Base-by-base conservation (phyloP, 495 filamentous ascomycete genomes). In the Chaetomium tenue region DNA sequence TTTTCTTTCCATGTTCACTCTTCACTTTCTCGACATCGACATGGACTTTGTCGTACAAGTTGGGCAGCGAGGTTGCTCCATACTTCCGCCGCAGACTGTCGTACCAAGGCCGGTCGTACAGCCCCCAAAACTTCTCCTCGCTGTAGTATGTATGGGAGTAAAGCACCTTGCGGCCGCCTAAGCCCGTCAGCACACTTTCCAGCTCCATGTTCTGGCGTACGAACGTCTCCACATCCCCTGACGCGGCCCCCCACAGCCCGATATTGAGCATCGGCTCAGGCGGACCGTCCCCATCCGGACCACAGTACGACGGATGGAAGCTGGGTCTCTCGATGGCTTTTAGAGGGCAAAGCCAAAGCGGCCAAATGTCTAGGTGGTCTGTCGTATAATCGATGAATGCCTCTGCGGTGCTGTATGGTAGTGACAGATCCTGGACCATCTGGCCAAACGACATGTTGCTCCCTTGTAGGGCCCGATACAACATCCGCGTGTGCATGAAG, bases 91-190 rank as follows among this genome's bases (percentile, higher is more conserved):
- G 61, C 63, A 87, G 67, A 1, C 63, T 75, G 40, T 84, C 78
- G 68, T 87, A 87, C 77, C 75, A 80, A 33, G 60, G 47, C 37
- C 74, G 67, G 30, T 80, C 76, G 25, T 84, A 86, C 63, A 81
- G 75, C 26, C 56, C 48, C 81, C 82, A 84, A 67, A 87, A 86
- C 68, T 86, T 81, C 5, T 77, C 73, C 58, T 79, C 76, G 0
- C 68, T 60, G 60, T 86, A 87, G 64, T 86, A 86, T 5, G 82
- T 82, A 63, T 86, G 84, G 6, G 84, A 83, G 71, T 87, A 85
- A 20, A 84, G 70, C 81, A 82, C 84, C 73, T 85, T 85, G 74
- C 80, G 81, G 8, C 91, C 90, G 9, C 86, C 84, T 1, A 92
- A 77, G 61, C 83, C 82, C 5, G 74, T 76, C 9, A 92, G 77